These are phyloP conservation scores for Phytophthora podocarpi DNA, from an alignment of 352 stramenopile species.

Conservation along the genomic window DNA sequence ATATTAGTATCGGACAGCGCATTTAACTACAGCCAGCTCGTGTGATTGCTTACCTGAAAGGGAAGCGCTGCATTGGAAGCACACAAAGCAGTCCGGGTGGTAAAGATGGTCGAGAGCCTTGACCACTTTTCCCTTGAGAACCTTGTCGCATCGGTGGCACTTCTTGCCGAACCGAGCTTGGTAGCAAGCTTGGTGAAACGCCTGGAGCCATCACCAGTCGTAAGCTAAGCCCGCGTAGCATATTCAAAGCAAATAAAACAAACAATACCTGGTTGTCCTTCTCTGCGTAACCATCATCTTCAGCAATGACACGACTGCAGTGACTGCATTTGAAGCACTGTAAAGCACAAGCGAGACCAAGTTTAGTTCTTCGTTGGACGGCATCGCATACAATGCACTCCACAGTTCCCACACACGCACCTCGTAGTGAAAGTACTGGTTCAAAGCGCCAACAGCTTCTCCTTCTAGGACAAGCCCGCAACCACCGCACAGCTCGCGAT, in stretches of 20 bases:
- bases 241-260: background rate
- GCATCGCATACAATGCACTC: background rate
- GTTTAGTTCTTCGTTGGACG: conserved; percentile 1
- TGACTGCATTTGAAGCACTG: conserved; percentile 87
- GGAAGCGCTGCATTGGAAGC: conserved; percentile 73
- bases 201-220: conserved; percentile 28
- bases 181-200: conserved; percentile 84
- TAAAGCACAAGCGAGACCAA: conserved; percentile 1
- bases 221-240: conserved; percentile 3
- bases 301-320: conserved; percentile 68
- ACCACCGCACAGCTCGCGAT: conserved; percentile 73
- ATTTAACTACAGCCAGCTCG: background rate
- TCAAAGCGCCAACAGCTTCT: conserved; percentile 79
- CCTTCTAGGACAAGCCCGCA: conserved; percentile 75
- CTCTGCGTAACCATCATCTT: conserved; percentile 84
- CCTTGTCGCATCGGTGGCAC: conserved; percentile 77
- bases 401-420: conserved; percentile 26
- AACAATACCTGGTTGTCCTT: conserved; percentile 70
- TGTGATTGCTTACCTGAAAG: conserved; percentile 57
- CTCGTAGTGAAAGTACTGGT: conserved; percentile 86
- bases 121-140: conserved; percentile 85
- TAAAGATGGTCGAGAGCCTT: conserved; percentile 87
- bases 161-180: conserved; percentile 81
- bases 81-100: conserved; percentile 85
- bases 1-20: conserved; percentile 24